Evolutionary conservation across 768 basidiomycete genomes (phyloP), one percentile per base, ranked within the genome.

Genomic region (Scleroderma citrinum): DNA sequence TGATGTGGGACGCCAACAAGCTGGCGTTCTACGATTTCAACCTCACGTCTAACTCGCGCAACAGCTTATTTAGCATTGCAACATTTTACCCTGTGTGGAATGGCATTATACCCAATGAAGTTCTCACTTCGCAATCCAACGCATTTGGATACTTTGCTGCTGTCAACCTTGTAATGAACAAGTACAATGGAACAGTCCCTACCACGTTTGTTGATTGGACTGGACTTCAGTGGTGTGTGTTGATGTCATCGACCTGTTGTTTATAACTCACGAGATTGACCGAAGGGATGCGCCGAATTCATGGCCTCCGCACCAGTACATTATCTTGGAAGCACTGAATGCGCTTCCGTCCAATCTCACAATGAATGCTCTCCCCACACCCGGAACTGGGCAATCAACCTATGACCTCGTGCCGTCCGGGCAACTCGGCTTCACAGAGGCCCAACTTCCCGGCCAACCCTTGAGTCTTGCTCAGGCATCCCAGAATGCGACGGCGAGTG

Each of bases 11-110:
- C 60, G 55, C 80, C 0, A 67, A 71, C 7, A 88, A 87, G 71
- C 72, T 91, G n/a, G 85, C 85, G 0, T 95, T 94, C 68, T 94
- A 94, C 59, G 93, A 95, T 66, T 96, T 87, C 69, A 90, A 92
- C 64, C 65, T 85, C 35, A 83, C 80, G 7, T 76, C 82, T 2
- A 81, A 83, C 44, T 60, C 77, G 13, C 80, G 85, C 46, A 83
- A 81, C 58, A 66, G 57, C 42, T 61, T 90, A 26, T 92, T 85
- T 70, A 80, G 80, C n/a, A 75, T 70, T 2, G 92, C 88, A 1
- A 81, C 78, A 1, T 92, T 82, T 71, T 92, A 91, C 63, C 89
- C 93, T 0, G 72, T 85, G 43, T 96, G 92, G 94, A 83, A 76
- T 45, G 86, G 82, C 16, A 92, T 97, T 58, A 71, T 92, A 41